Evolutionary conservation across 495 filamentous ascomycete genomes (phyloP).

Genomic region (Stereocaulon alpinum): DNA sequence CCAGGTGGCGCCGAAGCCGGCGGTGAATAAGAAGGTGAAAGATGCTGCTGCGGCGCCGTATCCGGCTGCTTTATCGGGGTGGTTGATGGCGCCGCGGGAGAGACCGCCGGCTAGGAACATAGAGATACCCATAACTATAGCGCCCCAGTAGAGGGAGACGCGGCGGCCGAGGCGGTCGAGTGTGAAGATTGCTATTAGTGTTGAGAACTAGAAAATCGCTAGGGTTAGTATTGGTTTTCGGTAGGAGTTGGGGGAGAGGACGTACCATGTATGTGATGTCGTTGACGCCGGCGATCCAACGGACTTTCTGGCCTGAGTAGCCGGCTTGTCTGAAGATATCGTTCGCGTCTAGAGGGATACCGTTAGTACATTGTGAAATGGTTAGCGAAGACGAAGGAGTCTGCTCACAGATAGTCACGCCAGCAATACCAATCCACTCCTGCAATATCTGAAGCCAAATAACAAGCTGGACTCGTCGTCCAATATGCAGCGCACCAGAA

Average conservation of each 20-base stretch:
- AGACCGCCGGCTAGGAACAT: slow-evolving; percentile 44
- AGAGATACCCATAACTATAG: slow-evolving; percentile 50
- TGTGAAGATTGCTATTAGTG: slow-evolving; percentile 57
- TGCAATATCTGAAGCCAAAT: slow-evolving; percentile 65
- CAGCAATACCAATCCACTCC: slow-evolving; percentile 61
- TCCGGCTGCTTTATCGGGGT: slow-evolving; percentile 22
- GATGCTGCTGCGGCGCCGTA: slow-evolving; percentile 37
- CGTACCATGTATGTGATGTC: slow-evolving; percentile 49
- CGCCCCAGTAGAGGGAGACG: slow-evolving; percentile 59
- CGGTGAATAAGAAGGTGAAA: slow-evolving; percentile 58
- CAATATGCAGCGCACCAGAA: slow-evolving; percentile 53
- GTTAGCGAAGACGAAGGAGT: not conserved
- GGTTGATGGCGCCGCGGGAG: slow-evolving; percentile 28
- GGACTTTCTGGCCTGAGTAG: slow-evolving; percentile 8
- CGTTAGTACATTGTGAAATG: not conserved
- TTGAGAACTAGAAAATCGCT: slow-evolving; percentile 39
- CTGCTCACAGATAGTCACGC: slow-evolving; percentile 24
- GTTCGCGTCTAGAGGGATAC: not conserved
- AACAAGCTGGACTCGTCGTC: slow-evolving; percentile 54
- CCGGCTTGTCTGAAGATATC: slow-evolving; percentile 1
- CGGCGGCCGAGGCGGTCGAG: slow-evolving; percentile 59
- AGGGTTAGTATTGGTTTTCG: slow-evolving; percentile 11
- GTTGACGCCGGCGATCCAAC: slow-evolving; percentile 59
- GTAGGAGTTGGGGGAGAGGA: not conserved
- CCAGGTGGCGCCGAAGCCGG: slow-evolving; percentile 52